Evolutionary conservation across 2,329 filamentous ascomycete genomes (phyloP), one percentile per base, ranked within the genome.

Genomic region (Alternaria longipes): DNA sequence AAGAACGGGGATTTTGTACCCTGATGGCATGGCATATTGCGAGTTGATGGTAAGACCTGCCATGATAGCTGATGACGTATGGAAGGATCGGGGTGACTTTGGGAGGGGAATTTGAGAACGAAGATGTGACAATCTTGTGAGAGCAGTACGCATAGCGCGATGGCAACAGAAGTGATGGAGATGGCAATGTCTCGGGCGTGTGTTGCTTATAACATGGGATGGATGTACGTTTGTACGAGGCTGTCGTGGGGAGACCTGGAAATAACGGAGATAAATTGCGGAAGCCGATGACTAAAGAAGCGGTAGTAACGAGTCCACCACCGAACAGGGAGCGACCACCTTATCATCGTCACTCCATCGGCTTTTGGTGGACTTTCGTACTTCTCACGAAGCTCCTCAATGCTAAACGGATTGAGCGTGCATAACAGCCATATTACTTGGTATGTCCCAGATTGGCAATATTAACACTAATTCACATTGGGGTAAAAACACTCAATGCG

Each of bases 1-100:
- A 1, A 90, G 77, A 8, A 84, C 67, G 8, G 87, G 87, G 42
- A 90, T 89, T 18, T 88, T 84, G 74, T 88, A 83, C 41, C 87
- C 87, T 16, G 87, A 89, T 54, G 84, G 84, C 78, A 89, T 71
- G 54, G 79, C 81, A 52, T 86, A 81, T 28, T 81, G 86, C 9
- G 80, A 78, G 62, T 81, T 77, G 70, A 86, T 81, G 18, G 76
- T 76, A 11, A 85, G 69, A 32, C 72, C 73, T 16, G 81, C 67
- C 82, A 84, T 84, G 41, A 53, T 71, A 42, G 69, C 40, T 7
- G 68, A 69, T 67, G 76, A 74, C 46, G 71, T 71, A 44, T 67
- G 66, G 14, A 75, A 60, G 8, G 46, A 55, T n/a, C 64, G 69
- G 2, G 44, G 36, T 8, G 36, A 30, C 5, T 18, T 46, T 9